A percentile compares a stretch with the other conserved stretches of the same genome.
Conservation (phyloP, 805 yeast species). For the Cyberlindnera lachancei region DNA sequence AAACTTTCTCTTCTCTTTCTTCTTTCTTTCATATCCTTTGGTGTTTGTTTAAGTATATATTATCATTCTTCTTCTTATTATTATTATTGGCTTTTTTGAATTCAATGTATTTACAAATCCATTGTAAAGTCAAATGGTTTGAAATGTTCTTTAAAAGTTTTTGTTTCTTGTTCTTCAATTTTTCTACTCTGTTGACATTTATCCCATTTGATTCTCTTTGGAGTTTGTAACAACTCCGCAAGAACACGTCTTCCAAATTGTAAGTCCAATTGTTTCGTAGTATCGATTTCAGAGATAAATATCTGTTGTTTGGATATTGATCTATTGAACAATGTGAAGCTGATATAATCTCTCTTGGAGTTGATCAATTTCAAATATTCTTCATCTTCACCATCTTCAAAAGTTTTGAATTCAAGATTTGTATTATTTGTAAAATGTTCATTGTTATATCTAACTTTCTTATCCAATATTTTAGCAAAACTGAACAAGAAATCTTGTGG, state of each 20-base stretch:
- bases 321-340: slow-evolving; percentile 28
- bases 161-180: slow-evolving; percentile 61
- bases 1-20: no score
- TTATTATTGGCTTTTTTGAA: not conserved
- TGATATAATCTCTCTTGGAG: slow-evolving; percentile 23
- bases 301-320: slow-evolving; percentile 25
- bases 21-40: no score
- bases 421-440: slow-evolving; percentile 37
- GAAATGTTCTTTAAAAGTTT: slow-evolving; percentile 49
- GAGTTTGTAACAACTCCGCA: slow-evolving; percentile 53
- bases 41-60: not conserved
- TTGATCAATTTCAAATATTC: slow-evolving; percentile 23
- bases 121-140: slow-evolving; percentile 45
- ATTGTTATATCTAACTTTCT: slow-evolving; percentile 39
- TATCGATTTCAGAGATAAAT: slow-evolving; percentile 23
- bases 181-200: slow-evolving; percentile 56
- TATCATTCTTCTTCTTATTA: not conserved
- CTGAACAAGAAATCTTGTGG: slow-evolving; percentile 34
- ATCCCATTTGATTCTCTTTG: slow-evolving; percentile 69
- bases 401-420: slow-evolving; percentile 34
- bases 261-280: slow-evolving; percentile 47
- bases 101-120: slow-evolving; percentile 4
- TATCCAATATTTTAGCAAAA: slow-evolving; percentile 40
- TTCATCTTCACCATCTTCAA: slow-evolving; percentile 18
- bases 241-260: slow-evolving; percentile 81